Evolutionary conservation across 148 eudicot species (phyloP), one percentile per base, ranked within the genome.

Genomic region (Persicaria maculosa): DNA sequence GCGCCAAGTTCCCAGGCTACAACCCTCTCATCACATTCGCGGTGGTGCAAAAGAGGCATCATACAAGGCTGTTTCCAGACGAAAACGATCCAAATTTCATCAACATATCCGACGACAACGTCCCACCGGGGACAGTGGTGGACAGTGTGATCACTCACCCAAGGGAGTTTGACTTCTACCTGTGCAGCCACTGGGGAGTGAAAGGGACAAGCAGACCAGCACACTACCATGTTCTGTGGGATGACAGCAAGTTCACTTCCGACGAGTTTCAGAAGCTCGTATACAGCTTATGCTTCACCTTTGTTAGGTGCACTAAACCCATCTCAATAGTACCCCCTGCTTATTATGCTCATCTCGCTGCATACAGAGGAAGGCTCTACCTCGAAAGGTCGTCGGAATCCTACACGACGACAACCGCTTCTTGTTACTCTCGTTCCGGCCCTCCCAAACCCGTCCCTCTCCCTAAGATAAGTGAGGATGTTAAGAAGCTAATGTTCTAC

Each of bases 311-410:
- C 61, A 94, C 97, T 2, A 90, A 91, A 82, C 98, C 98, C 3
- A 88, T 94, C 17, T 94, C 98, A 2, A 86, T 94, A 75, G 98
- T 94, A 2, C 98, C 98, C 0, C 97, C 98, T 0, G 97, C 90
- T 81, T 94, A 91, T 22, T 94, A 94, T 72, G 98, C 98, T 4
- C 98, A 94, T 75, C 88, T 94, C 65, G 98, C 98, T 71, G 98
- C 98, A 11, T 91, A 91, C 59, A 85, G 98, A 72, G 98, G 98
- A 5, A 83, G 98, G 67, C 75, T 94, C 47, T 94, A 94, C 78
- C 85, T 91, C 0, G 97, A 89, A 3, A 85, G 85, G 12, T 81
- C 84, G 10, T 81, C 84, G 5, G 95, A 88, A 40, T 75, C 85
- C 11, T 36, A 53, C 52, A 77, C 67, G 1, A 50, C 78, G 25